phyloP scores from a whole-genome alignment of 2,329 filamentous ascomycete species.

The Aspergillus udagawae region DNA sequence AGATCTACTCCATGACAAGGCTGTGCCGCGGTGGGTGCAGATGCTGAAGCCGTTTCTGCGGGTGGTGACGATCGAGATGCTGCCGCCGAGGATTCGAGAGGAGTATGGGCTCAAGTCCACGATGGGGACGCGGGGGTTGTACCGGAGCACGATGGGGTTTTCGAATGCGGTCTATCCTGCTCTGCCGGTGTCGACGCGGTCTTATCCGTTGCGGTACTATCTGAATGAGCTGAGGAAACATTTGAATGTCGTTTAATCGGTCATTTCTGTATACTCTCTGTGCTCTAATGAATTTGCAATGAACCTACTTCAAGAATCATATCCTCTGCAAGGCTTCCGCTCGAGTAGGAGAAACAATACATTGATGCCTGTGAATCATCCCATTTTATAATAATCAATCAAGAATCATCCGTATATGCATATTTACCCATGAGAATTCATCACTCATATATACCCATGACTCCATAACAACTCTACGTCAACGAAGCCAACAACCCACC shows the following conservation, averaged over 20 bases:
- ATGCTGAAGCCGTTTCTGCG: constrained; percentile 29
- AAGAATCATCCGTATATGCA: not conserved
- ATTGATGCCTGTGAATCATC: not conserved
- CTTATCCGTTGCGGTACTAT: constrained; percentile 29
- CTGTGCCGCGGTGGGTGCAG: constrained; percentile 28
- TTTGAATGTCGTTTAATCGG: constrained; percentile 20
- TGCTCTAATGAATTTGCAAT: not conserved
- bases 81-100: constrained; percentile 30
- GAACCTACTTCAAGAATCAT: too few species aligned
- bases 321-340: too few species aligned
- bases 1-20: constrained; percentile 21
- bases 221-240: constrained; percentile 26
- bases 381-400: not conserved
- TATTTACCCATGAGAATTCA: not conserved
- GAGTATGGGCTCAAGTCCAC: constrained; percentile 32
- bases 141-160: constrained; percentile 29
- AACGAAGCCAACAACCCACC: constrained; percentile 21
- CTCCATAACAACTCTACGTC: not conserved
- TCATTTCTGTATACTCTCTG: not conserved
- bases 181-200: constrained; percentile 26
- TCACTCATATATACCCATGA: not conserved
- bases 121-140: constrained; percentile 21
- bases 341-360: too few species aligned
- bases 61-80: constrained; percentile 30
- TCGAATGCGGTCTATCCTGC: constrained; percentile 32